These are phyloP conservation scores for Colletotrichum eremochloae DNA, from an alignment of 2,329 filamentous ascomycete species.

Conservation along the genomic window DNA sequence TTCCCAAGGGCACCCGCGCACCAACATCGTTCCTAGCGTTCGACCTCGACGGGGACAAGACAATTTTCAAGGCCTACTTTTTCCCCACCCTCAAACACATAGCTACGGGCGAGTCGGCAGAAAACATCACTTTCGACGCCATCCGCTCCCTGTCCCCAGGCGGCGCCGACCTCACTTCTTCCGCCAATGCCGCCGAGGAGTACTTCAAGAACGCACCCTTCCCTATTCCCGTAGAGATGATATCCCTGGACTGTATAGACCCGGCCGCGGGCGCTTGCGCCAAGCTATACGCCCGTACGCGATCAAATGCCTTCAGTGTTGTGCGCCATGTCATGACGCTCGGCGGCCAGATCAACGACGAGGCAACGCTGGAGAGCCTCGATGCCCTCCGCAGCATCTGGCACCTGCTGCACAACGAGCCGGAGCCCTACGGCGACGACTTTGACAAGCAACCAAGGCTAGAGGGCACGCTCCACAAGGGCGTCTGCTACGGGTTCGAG, in stretches of 20 bases:
- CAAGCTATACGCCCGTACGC: conserved; percentile 47
- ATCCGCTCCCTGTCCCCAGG: conserved; percentile 45
- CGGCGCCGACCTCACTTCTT: conserved; percentile 40
- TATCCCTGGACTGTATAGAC: conserved; percentile 47
- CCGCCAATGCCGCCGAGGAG: conserved; percentile 43
- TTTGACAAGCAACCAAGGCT: conserved; percentile 39
- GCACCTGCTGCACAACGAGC: conserved; percentile 47
- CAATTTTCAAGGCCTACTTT: conserved; percentile 46
- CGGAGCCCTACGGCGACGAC: conserved; percentile 35
- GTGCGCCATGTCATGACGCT: conserved; percentile 47
- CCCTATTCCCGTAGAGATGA: conserved; percentile 45
- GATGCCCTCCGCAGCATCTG: conserved; percentile 45
- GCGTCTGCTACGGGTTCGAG: conserved; percentile 48
- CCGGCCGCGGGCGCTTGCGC: conserved; percentile 46
- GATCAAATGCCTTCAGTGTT: conserved; percentile 45
- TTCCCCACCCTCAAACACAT: conserved; percentile 47
- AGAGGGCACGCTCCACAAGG: conserved; percentile 40
- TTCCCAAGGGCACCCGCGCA: conserved; percentile 42
- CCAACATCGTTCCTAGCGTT: conserved; percentile 47
- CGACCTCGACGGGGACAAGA: conserved; percentile 45
- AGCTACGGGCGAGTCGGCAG: conserved; percentile 43
- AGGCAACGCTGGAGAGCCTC: conserved; percentile 44
- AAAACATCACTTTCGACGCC: conserved; percentile 44
- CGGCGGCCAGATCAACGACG: conserved; percentile 44
- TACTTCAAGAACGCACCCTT: conserved; percentile 44